Percentiles rank a stretch among this genome's conserved stretches.
Conservation (phyloP, 306 rosid genomes). For the Amphicarpaea edgeworthii region DNA sequence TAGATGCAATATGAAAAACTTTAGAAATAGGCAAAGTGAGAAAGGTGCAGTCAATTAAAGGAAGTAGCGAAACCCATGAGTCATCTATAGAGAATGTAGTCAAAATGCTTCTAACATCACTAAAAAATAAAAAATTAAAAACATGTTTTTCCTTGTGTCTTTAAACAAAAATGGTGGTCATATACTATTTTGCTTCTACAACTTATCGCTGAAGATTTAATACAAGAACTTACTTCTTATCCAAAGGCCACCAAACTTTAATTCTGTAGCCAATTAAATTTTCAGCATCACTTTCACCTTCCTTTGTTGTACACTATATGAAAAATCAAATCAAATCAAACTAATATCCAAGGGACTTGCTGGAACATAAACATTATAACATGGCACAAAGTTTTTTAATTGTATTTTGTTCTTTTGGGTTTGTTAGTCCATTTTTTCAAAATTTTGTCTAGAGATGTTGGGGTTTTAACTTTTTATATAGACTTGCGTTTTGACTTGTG, state of each 20-base stretch:
- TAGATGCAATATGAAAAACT: slow-evolving; percentile 27
- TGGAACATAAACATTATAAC: slow-evolving; percentile 26
- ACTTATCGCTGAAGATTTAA: slow-evolving; percentile 28
- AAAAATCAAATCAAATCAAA: slow-evolving; percentile 39
- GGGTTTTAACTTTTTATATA: no score
- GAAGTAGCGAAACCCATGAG: slow-evolving; percentile 16
- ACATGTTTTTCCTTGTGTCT: not conserved
- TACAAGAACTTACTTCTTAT: no score
- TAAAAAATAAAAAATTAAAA: not conserved
- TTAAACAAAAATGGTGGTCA: slow-evolving; percentile 3
- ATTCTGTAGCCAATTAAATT: slow-evolving; percentile 87
- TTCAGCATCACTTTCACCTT: slow-evolving; percentile 69
- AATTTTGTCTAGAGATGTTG: no score
- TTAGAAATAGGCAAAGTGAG: slow-evolving; percentile 17
- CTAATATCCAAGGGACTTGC: slow-evolving; percentile 36
- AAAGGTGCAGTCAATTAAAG: slow-evolving; percentile 10
- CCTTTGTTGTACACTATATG: slow-evolving; percentile 70
- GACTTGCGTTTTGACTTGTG: no score
- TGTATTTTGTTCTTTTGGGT: no score
- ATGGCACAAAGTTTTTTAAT: slow-evolving; percentile 15
- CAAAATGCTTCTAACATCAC: no score
- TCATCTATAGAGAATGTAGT: slow-evolving; percentile 20
- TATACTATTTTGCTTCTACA: slow-evolving; percentile 33
- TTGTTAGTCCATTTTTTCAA: no score
- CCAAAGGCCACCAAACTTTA: no score